These are phyloP conservation scores for Carallia pectinifolia DNA, from an alignment of 345 rosid genomes.

Conservation along the genomic window DNA sequence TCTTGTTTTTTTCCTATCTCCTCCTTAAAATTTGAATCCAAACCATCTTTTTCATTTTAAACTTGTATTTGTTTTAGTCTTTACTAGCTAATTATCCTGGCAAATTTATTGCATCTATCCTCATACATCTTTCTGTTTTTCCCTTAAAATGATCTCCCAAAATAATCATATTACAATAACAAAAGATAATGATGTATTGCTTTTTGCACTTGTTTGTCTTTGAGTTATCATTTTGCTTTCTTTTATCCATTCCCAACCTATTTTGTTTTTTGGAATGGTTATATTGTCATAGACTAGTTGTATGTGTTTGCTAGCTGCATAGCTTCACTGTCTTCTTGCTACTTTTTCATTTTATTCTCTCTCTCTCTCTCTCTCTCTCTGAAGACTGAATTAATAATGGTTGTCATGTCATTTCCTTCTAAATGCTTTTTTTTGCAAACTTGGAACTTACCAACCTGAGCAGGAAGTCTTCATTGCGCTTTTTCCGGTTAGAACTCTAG, in stretches of 20 bases:
- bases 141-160: too few species aligned
- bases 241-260: slow-evolving; percentile 33
- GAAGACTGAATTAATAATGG: slow-evolving; percentile 38
- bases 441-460: slow-evolving; percentile 42
- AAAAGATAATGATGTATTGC: slow-evolving; percentile 19
- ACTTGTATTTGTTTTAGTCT: neutral
- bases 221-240: slow-evolving; percentile 37
- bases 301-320: slow-evolving; percentile 27
- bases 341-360: slow-evolving; percentile 9
- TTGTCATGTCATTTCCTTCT: slow-evolving; percentile 26
- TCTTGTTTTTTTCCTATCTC: slow-evolving; percentile 17
- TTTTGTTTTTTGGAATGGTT: slow-evolving; percentile 28
- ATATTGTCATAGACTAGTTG: slow-evolving; percentile 32
- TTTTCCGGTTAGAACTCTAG: too few species aligned
- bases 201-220: slow-evolving; percentile 36
- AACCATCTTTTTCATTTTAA: neutral
- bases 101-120: too few species aligned
- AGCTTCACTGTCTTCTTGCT: slow-evolving; percentile 44
- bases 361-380: slow-evolving; percentile 16
- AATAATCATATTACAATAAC: slow-evolving; percentile 21
- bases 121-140: too few species aligned
- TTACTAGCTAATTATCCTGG: too few species aligned
- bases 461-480: neutral
- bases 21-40: neutral
- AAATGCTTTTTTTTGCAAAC: slow-evolving; percentile 47